Percentiles rank a stretch among this genome's conserved stretches.
Conservation (phyloP, 495 filamentous ascomycete species). For the Neurospora sp. region DNA sequence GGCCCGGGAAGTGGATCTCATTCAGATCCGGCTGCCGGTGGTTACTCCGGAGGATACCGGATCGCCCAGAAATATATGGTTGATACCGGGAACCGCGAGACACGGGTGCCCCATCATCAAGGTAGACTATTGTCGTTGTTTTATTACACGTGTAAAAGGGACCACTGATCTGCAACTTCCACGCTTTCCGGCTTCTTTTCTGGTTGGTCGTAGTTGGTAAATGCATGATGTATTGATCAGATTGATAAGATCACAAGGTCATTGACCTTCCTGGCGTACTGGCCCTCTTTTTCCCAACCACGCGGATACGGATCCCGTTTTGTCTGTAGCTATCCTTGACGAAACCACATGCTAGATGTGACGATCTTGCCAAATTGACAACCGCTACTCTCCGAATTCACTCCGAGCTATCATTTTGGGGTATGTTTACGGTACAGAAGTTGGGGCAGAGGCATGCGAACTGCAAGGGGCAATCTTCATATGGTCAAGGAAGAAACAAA, state of each 20-base stretch:
- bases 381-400: background rate
- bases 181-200: no score
- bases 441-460: no score
- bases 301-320: no score
- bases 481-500: background rate
- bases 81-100: background rate
- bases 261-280: background rate
- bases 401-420: background rate
- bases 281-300: background rate
- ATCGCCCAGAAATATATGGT: background rate
- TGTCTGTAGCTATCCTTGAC: background rate
- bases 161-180: no score
- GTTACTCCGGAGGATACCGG: background rate
- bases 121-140: no score
- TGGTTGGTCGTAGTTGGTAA: background rate
- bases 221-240: background rate
- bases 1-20: background rate
- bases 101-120: no score
- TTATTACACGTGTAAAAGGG: no score
- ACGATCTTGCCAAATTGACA: background rate
- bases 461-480: no score
- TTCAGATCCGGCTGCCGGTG: background rate
- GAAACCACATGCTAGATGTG: no score
- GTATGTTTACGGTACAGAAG: no score
- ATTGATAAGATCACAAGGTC: background rate